Conservation (phyloP, 257 asterid genomes). For the Nemophila menziesii region DNA sequence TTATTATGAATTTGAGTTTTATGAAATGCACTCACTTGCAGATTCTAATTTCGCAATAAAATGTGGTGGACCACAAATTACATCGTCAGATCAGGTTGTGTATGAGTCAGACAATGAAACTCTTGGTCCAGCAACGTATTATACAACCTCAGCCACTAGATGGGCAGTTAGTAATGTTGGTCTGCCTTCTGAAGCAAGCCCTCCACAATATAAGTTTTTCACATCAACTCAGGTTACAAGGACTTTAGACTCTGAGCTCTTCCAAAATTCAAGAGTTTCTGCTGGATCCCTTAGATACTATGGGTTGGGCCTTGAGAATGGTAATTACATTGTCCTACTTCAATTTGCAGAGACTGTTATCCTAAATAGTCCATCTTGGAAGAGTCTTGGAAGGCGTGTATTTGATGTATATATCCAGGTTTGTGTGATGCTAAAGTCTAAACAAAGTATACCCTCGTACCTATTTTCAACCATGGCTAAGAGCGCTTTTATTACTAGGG, state of each 20-base stretch:
- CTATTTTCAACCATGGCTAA: no score
- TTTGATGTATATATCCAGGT: conserved; percentile 82
- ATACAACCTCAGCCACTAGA: no score
- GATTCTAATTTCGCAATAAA: no score
- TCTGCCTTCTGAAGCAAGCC: conserved; percentile 28
- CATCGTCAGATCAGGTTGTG: no score
- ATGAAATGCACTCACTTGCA: no score
- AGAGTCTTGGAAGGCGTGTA: conserved; percentile 65
- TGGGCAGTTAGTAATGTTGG: conserved; percentile 86
- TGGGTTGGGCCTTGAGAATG: conserved; percentile 74
- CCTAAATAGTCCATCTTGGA: conserved; percentile 27
- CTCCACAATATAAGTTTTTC: conserved; percentile 21
- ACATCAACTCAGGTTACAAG: conserved; percentile 25
- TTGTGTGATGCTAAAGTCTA: neutral
- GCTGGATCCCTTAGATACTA: conserved; percentile 76
- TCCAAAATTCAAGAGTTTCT: conserved; percentile 50
- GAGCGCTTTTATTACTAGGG: conserved; percentile 47
- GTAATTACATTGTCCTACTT: conserved; percentile 59
- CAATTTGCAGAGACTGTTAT: conserved; percentile 52
- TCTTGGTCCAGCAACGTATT: no score
- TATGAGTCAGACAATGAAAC: no score
- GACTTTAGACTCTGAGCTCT: conserved; percentile 47
- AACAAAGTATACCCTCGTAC: no score
- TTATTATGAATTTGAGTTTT: no score
- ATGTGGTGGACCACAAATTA: no score